Base-by-base conservation (phyloP, 345 rosid genomes). In the Hibiscus mutabilis region DNA sequence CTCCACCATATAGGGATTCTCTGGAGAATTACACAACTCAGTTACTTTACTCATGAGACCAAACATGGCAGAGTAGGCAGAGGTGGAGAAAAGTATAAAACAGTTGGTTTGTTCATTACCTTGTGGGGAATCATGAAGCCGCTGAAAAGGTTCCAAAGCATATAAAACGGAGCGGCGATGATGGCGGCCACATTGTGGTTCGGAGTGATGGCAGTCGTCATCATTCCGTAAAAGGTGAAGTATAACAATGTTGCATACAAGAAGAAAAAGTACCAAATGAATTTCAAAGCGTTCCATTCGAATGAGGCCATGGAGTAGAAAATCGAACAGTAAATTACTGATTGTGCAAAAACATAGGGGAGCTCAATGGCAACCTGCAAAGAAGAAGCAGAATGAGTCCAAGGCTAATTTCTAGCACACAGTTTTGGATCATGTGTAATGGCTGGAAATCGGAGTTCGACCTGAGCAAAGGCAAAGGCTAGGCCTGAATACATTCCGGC, bases 71-170 rank as follows among this genome's bases (percentile, higher is more conserved):
- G 35, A 73, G 22, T 7, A 31, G 18, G 61, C 42, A 42, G 12
- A 67, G 27, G 22, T 19, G 60, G 53, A 61, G 44, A 56, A 72
- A 72, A 25, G 42, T 7, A 37, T 37, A 0, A 40, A 61, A 52
- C 4, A 40, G 11, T 22, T 14, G 59, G 16, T 49, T 66, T 7
- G 7, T 49, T 49, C 55, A 2, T 83, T 91, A 95, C 99, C 97
- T 92, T 86, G 84, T 83, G 85, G 33, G 97, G 86, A 79, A 95
- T 95, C 98, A 90, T 90, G 73, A 92, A 95, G 77, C 99, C 97
- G 2, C 98, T 87, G 84, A 95, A 95, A 81, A 95, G 94, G 85
- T 95, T 92, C 99, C 99, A 95, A n/a, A 92, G 91, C 99, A 92
- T 95, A 73, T 95, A 92, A 78, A 86, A 90, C 0, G 99, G 99